Evolutionary conservation across 2,329 filamentous ascomycete genomes (phyloP).

Genomic region (Paramyrothecium sp.): DNA sequence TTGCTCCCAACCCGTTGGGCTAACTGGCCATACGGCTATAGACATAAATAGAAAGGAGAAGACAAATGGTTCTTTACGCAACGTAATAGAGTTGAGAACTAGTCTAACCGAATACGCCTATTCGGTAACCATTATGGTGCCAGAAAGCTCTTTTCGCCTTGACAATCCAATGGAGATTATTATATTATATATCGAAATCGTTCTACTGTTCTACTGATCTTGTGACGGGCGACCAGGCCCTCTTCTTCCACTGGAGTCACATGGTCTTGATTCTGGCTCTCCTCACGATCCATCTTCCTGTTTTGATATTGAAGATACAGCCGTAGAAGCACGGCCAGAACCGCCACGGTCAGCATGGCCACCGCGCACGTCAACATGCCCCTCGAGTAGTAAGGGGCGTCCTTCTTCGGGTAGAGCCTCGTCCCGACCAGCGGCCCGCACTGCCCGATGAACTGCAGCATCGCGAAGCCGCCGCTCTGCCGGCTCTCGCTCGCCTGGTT

Average conservation of each 20-base stretch:
- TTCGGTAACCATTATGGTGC: neutral
- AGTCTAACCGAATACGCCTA: neutral
- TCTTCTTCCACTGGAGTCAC: slow-evolving; percentile 34
- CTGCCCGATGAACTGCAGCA: slow-evolving; percentile 81
- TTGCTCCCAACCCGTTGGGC: slow-evolving; percentile 14
- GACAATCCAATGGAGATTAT: neutral
- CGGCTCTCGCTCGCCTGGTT: slow-evolving; percentile 71
- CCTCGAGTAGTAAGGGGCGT: slow-evolving; percentile 59
- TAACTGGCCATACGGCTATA: neutral
- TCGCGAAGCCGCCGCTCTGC: slow-evolving; percentile 73
- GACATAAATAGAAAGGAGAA: neutral
- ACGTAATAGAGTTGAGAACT: neutral
- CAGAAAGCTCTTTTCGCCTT: neutral
- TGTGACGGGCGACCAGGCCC: slow-evolving; percentile 33
- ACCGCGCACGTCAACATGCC: slow-evolving; percentile 63
- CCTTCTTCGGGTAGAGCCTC: slow-evolving; percentile 58
- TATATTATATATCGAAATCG: slow-evolving; percentile 48
- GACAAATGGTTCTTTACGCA: neutral
- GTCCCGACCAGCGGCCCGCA: slow-evolving; percentile 72
- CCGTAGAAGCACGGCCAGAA: slow-evolving; percentile 53
- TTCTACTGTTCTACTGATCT: slow-evolving; percentile 16
- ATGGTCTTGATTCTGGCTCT: slow-evolving; percentile 18
- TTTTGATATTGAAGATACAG: slow-evolving; percentile 54
- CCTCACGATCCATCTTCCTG: slow-evolving; percentile 35
- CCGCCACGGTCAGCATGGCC: slow-evolving; percentile 61